Base-by-base conservation (phyloP, 208 protist species). In the Phytomonas sp. region DNA sequence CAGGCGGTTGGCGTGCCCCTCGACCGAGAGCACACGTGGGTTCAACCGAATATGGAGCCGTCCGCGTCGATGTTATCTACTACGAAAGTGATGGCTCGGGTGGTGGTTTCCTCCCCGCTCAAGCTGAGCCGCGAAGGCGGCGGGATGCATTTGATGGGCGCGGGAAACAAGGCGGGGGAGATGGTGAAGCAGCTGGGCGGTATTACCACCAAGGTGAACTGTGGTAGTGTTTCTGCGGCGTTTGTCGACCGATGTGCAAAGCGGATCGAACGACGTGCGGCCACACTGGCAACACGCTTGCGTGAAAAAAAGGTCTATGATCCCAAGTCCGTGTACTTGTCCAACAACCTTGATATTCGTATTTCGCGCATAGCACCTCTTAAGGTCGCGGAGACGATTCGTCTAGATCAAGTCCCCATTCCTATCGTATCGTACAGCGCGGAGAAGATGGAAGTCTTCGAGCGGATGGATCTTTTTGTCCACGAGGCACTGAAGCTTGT, bases 391-490 rank as follows among this genome's bases (percentile, higher is more conserved):
- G 69, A 76, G 32, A 62, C 71, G 15, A 59, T 89, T n/a, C 69
- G 70, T 53, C 70, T 92, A 11, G 82, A 88, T 60, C 74, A 82
- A 51, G 75, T 92, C 2, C 84, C 84, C 17, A 78, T 93, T 31
- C 83, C 84, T 7, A 79, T 89, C 69, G 76, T 70, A 6, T 34
- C 74, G 1, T 85, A 79, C 62, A 67, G 75, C 40, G 65, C 66
- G 32, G 62, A 71, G 31, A 78, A 77, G 70, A 60, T 88, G 46
- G 46, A 56, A 26, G 20, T 26, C 23, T 56, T 56, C 8, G 84
- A 86, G 56, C 83, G 74, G 74, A 83, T 84, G 70, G 89, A 95
- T 73, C 62, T 95, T 61, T 75, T 78, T 20, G 76, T 95, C 26
- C 75, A 81, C 28, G 72, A 81, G 40, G 85, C 91, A 6, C 82